These are phyloP conservation scores for Coleophoma crateriformis DNA, from an alignment of 2,329 filamentous ascomycete genomes.

Conservation along the genomic window DNA sequence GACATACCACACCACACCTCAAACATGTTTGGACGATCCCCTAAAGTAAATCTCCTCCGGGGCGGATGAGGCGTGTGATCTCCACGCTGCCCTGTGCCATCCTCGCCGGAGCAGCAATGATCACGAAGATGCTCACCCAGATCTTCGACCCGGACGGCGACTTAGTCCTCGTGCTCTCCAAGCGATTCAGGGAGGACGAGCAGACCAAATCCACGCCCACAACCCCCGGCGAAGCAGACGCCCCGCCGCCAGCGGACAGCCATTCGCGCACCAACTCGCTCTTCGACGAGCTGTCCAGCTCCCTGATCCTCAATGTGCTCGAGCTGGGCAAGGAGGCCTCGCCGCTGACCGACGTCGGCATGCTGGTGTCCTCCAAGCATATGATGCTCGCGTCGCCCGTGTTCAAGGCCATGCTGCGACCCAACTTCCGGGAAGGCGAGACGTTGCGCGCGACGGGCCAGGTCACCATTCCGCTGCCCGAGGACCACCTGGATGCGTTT, in stretches of 20 bases:
- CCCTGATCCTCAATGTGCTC: too few relatives aligned
- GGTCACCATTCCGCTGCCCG: constrained; percentile 19
- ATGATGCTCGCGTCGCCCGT: constrained; percentile 18
- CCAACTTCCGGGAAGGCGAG: constrained; percentile 14
- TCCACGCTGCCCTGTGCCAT: too few relatives aligned
- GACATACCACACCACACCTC: too few relatives aligned
- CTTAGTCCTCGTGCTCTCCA: constrained; percentile 4
- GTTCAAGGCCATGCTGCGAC: constrained; percentile 19
- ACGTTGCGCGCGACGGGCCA: constrained; percentile 2
- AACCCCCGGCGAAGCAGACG: too few relatives aligned
- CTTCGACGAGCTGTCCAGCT: too few relatives aligned
- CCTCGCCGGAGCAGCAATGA: too few relatives aligned
- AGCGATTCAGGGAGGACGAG: not conserved
- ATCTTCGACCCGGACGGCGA: constrained; percentile 9
- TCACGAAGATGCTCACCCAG: not conserved
- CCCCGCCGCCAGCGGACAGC: too few relatives aligned
- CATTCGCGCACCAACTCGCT: too few relatives aligned
- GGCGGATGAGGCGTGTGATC: too few relatives aligned
- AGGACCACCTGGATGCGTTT: constrained; percentile 24
- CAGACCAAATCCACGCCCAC: too few relatives aligned
- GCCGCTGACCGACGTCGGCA: constrained; percentile 1
- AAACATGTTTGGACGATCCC: too few relatives aligned
- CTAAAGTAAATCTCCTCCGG: too few relatives aligned
- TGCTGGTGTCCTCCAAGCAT: constrained; percentile 6
- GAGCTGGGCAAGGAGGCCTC: not conserved